Evolutionary conservation across 108 stramenopile species (phyloP), one percentile per base, ranked within the genome.

Genomic region (Skeletonema marinoi): DNA sequence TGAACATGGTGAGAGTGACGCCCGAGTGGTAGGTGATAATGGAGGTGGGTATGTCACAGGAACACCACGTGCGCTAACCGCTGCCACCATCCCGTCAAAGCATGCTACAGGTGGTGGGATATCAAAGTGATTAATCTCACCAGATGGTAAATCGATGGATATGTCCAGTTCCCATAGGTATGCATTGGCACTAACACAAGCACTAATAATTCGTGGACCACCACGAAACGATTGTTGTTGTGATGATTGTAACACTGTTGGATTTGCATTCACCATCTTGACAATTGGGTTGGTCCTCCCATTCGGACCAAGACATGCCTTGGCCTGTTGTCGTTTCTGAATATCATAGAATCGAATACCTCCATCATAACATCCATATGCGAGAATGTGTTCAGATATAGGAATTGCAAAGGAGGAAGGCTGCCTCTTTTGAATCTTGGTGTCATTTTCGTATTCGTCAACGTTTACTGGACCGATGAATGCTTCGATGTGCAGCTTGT

Each of bases 81-180:
- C 71, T 6, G 81, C 75, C 33, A 73, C 75, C 44, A 82, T 59
- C n/a, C 75, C 81, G 62, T 82, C 75, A 42, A 82, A 76, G 61
- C 64, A 35, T 6, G 67, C 81, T 19, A 82, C 38, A 3, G 81
- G 81, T 0, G 81, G 81, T 30, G 75, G 81, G 60, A 77, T 73
- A 32, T 76, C 60, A 35, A 82, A 76, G 31, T 62, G 21, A 25
- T 72, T 25, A 29, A 73, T 62, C 58, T 75, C 70, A 12, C 74
- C 81, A n/a, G 64, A 66, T 41, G 48, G 60, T 12, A 71, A 42
- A 51, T 81, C 74, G 30, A 81, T 60, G 14, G 74, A 75, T 42
- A 81, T 66, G 38, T 81, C 74, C 42, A 81, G 59, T 41, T 81
- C 81, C 81, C 81, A 81, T 19, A 81, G 58, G 44, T 75, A 81